Base-by-base conservation (phyloP, 2,329 filamentous ascomycete genomes). In the Clonostachys solani region DNA sequence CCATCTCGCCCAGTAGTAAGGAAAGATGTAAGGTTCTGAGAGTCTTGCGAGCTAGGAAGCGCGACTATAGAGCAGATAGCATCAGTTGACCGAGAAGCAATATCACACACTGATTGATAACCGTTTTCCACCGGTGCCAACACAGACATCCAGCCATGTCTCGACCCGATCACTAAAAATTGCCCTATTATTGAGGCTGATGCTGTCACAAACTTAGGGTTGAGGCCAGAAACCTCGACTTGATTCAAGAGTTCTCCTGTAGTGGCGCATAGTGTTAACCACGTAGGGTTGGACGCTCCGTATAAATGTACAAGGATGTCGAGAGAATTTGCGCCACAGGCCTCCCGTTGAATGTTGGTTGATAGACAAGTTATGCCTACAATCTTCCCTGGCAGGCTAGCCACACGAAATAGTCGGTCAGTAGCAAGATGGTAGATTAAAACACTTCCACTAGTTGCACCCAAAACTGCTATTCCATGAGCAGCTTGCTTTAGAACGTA, bases 1-100 rank as follows among this genome's bases (percentile, higher is more conserved):
- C 90, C 89, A 61, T 96, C 87, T 46, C 91, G 81, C 37, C 86
- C 86, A 5, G 87, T 89, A 0, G 86, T 85, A 13, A 92, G 65
- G 40, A 95, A 74, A 74, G 17, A 42, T 50, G 23, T 44, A 54
- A 12, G 51, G 46, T n/a, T 53, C 50, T 33, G 56, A 44, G 1
- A 46, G 33, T 38, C 44, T 17, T 43, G 40, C 47, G 56, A 53
- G 12, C 56, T 51, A 0, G 69, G 68, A 2, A 81, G 67, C 10
- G 73, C 65, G 0, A 74, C 56, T 33, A 96, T 79, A 36, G 77
- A 75, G 4, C 87, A 92, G 40, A 96, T 80, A 8, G 86, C 79
- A 57, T 95, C 77, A 34, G 67, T 66, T 40, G 63, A 67, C n/a
- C 64, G 70, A 17, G 70, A 65, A 35, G 73, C 66, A 4, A 68